Conservation (phyloP, 305 asterid species). For the Fraxinus latifolia region DNA sequence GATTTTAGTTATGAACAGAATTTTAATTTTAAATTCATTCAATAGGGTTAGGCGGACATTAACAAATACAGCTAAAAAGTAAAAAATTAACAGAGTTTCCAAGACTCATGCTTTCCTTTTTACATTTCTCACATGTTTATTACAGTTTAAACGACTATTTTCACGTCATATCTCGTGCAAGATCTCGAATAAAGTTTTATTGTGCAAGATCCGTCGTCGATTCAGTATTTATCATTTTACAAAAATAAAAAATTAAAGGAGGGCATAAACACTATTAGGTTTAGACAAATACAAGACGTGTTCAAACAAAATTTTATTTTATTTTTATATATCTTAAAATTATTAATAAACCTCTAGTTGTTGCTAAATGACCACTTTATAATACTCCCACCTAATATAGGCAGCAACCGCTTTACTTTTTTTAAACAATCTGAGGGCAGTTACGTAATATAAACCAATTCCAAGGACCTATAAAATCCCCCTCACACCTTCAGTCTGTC, state of each 20-base stretch:
- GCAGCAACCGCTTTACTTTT: not conserved
- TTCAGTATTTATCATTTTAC: not conserved
- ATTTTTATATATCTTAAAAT: not conserved
- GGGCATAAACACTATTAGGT: not conserved
- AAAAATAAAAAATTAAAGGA: not conserved
- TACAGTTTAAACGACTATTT: not conserved
- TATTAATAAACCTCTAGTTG: not conserved
- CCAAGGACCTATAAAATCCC: conserved; percentile 28
- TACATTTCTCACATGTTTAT: not conserved
- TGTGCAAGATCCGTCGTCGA: not conserved
- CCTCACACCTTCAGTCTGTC: conserved; percentile 16
- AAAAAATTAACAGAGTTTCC: not conserved
- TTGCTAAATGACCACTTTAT: not conserved
- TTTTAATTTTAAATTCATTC: not conserved
- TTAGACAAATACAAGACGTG: not conserved
- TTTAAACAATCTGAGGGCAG: conserved; percentile 20
- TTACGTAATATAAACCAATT: conserved; percentile 16
- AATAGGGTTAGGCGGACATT: not conserved
- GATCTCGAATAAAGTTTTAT: not conserved
- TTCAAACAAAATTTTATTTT: not conserved
- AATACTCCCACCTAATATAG: not conserved
- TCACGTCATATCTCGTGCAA: not conserved
- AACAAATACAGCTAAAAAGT: not conserved
- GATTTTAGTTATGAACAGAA: not conserved
- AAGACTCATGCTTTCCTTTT: not conserved